Evolutionary conservation across 352 stramenopile genomes (phyloP).

Genomic region (Thraustochytrium striatum): DNA sequence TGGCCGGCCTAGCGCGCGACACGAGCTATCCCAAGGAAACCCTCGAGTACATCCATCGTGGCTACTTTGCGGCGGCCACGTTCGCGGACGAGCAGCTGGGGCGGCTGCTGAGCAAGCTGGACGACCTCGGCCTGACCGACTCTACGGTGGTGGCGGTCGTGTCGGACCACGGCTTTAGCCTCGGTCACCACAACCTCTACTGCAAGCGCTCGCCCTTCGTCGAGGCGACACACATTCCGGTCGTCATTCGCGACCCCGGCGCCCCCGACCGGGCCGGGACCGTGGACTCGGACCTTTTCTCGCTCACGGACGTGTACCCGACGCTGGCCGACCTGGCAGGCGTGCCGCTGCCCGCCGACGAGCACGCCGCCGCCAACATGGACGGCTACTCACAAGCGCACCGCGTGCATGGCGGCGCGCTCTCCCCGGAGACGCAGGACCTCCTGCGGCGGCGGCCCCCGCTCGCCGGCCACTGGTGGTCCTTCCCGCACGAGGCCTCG

Average conservation of each 20-base stretch:
- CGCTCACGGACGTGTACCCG: not conserved
- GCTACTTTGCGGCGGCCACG: conserved; percentile 40
- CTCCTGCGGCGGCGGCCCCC: not conserved
- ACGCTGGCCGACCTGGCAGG: conserved; percentile 11
- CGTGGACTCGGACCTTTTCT: not conserved
- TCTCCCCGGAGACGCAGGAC: not conserved
- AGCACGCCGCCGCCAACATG: not conserved
- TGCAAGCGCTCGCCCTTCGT: not conserved
- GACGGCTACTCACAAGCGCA: not conserved
- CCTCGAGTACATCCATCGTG: conserved; percentile 41
- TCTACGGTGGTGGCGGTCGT: not conserved
- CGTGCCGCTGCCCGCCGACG: not conserved
- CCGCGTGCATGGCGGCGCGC: not conserved
- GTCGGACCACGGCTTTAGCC: not conserved
- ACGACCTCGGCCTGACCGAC: conserved; percentile 8
- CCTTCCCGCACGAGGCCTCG: not conserved
- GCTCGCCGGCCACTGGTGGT: not conserved
- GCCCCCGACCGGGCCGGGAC: not conserved
- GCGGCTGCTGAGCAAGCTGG: not conserved
- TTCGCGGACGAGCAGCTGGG: conserved; percentile 34
- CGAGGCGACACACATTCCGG: not conserved
- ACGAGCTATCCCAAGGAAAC: no score
- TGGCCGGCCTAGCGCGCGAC: no score
- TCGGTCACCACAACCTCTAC: not conserved
- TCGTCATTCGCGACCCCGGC: not conserved